A percentile compares a stretch with the other conserved stretches of the same genome.
These are phyloP conservation scores for Tricholoma furcatifolium DNA, from an alignment of 768 basidiomycete genomes.

Conservation along the genomic window DNA sequence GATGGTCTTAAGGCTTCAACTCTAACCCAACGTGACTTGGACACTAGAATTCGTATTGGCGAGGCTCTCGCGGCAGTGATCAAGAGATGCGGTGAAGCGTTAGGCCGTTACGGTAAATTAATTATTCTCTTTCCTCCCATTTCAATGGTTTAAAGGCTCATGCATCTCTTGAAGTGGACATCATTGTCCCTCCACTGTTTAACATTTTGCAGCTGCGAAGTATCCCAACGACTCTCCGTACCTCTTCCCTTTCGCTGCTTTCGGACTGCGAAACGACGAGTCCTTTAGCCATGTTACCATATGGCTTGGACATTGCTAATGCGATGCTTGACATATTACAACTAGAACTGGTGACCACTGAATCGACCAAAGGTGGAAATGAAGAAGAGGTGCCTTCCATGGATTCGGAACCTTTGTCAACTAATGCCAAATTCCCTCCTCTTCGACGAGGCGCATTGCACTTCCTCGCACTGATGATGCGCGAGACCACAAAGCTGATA, in stretches of 20 bases:
- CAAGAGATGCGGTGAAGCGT: conserved; percentile 63
- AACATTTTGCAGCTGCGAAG: conserved; percentile 53
- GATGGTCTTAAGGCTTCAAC: conserved; percentile 47
- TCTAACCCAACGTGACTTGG: conserved; percentile 63
- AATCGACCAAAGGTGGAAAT: conserved; percentile 16
- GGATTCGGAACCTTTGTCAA: conserved; percentile 58
- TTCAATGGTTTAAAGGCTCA: neutral
- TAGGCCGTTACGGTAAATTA: conserved; percentile 65
- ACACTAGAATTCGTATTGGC: conserved; percentile 73
- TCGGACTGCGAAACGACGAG: conserved; percentile 70
- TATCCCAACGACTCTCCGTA: conserved; percentile 73
- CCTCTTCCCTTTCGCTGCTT: conserved; percentile 59
- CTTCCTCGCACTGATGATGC: conserved; percentile 70
- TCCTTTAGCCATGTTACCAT: conserved; percentile 59
- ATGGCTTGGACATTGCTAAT: conserved; percentile 57
- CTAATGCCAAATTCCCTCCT: conserved; percentile 68
- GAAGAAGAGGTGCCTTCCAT: conserved; percentile 32
- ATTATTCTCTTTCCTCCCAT: conserved; percentile 11
- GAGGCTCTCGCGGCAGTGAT: conserved; percentile 85
- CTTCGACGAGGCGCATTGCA: conserved; percentile 86
- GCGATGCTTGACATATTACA: conserved; percentile 80
- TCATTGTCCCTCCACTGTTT: conserved; percentile 73
- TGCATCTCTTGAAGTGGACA: conserved; percentile 49
- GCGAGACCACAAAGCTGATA: conserved; percentile 49
- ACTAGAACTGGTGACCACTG: conserved; percentile 46